phyloP scores from a whole-genome alignment of 2,329 filamentous ascomycete species.

The Aspergillus neoniger region DNA sequence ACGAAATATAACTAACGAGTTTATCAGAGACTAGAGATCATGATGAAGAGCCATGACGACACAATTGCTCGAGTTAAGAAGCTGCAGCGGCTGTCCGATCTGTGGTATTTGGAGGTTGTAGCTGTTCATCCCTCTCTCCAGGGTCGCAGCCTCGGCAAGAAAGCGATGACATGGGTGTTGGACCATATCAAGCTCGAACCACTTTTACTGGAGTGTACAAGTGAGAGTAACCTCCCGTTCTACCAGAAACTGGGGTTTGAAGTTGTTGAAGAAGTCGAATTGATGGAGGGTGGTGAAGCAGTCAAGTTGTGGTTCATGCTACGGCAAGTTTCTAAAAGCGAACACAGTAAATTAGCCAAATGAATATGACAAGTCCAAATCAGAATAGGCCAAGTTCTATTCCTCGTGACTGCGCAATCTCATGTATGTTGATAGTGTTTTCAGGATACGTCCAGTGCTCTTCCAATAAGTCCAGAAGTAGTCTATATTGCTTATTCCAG shows the following conservation, averaged over 20 bases:
- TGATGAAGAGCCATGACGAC: conserved; percentile 17
- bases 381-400: conserved; percentile 29
- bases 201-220: conserved; percentile 27
- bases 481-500: neutral
- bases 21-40: conserved; percentile 18
- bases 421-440: conserved; percentile 20
- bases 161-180: conserved; percentile 21
- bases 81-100: conserved; percentile 2
- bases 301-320: conserved; percentile 30
- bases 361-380: neutral
- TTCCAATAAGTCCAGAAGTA: conserved; percentile 22
- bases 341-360: neutral
- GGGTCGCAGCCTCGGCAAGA: conserved; percentile 23
- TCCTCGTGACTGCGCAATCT: conserved; percentile 21
- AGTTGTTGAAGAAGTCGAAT: conserved; percentile 23
- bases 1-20: neutral
- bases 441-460: conserved; percentile 27
- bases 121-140: conserved; percentile 30
- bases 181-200: conserved; percentile 17
- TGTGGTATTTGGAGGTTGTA: conserved; percentile 32
- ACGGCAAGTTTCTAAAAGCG: neutral
- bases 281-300: conserved; percentile 17
- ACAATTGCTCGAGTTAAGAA: conserved; percentile 5
- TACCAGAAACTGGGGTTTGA: conserved; percentile 28
- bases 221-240: conserved; percentile 23